Evolutionary conservation across 345 rosid species (phyloP), one percentile per base, ranked within the genome.

Genomic region (Abelmoschus esculentus): DNA sequence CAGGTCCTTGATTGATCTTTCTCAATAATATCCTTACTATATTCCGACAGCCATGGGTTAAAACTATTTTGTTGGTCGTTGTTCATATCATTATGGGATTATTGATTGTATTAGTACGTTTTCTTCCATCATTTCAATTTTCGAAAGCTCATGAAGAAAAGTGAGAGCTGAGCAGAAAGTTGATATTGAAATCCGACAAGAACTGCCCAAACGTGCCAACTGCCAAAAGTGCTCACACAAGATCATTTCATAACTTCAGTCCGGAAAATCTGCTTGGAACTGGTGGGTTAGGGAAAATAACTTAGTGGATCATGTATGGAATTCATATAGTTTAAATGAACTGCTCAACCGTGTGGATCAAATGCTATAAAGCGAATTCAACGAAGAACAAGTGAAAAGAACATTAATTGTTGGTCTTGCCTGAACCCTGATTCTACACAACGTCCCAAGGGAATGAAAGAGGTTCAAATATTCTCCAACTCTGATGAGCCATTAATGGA

Each of bases 291-390:
- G 26, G 62, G 83, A 82, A 26, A 75, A 77, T 11, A 80, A 71
- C 66, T 73, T 82, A 36, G 81, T 80, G 46, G 81, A 82, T 65
- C 59, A 49, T 10, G 76, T 73, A 5, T 75, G 83, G 81, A 4
- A 22, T 22, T 22, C 1, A 22, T 22, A 22, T 22, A 22, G 26
- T 22, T 22, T 1, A 22, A 22, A 22, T 22, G 26, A 22, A 22
- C 26, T 22, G 26, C 26, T 22, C 26, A 22, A 22, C 26, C 26
- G 26, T n/a, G n/a, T n/a, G n/a, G n/a, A n/a, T n/a, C n/a, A 22
- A 22, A 22, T 22, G 26, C 26, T 22, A 22, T 22, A 22, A 22
- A 22, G 26, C 26, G 26, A 22, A 22, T 22, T 22, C 26, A 22
- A 22, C 26, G 26, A 22, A 22, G 26, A 22, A 22, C 26, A 22